Conservation (phyloP, 768 basidiomycete genomes). For the Pleurotus citrinopileatus region DNA sequence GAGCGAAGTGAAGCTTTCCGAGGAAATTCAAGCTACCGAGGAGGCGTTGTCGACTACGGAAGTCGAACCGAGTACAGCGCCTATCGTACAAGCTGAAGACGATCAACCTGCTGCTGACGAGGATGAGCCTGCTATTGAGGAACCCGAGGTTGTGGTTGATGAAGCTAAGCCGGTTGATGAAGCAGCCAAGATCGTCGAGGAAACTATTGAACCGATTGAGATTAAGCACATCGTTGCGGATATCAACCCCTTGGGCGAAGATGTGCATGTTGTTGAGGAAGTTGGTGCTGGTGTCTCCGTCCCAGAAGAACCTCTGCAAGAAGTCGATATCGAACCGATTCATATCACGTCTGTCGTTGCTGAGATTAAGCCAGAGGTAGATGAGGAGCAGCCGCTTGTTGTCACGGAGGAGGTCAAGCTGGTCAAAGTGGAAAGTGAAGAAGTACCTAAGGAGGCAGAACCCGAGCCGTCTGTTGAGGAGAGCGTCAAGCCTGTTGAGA, state of each 20-base stretch:
- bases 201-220: not conserved
- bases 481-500: not conserved
- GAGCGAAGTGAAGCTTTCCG: not conserved
- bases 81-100: not conserved
- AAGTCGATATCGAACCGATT: not conserved
- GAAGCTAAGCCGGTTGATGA: not conserved
- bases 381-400: not conserved
- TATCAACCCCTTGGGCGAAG: not conserved
- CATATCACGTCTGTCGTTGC: not conserved
- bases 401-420: not conserved
- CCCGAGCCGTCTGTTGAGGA: not conserved
- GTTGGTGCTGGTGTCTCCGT: too few relatives aligned
- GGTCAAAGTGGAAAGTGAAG: not conserved
- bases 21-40: not conserved
- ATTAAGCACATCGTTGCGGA: not conserved
- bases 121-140: not conserved
- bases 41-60: too few relatives aligned
- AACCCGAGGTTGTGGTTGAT: not conserved
- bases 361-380: not conserved
- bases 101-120: not conserved
- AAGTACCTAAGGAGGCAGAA: not conserved
- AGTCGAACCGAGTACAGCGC: not conserved
- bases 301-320: too few relatives aligned
- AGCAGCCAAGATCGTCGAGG: not conserved
- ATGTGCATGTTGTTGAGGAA: not conserved